Conservation (phyloP, 208 protist genomes). For the Trichomonas gallinae region DNA sequence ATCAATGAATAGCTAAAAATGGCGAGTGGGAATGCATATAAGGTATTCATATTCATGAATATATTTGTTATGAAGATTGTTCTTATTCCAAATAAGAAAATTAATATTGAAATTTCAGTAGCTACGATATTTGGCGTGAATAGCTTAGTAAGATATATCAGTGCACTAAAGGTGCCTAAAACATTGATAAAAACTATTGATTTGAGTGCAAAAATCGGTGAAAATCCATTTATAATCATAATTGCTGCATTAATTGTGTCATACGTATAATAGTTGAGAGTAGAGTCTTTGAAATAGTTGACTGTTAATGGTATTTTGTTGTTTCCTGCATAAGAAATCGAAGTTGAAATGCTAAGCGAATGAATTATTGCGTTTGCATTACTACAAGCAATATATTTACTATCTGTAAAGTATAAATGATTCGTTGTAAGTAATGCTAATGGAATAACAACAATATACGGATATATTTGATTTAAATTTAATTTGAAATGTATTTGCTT, state of each 20-base stretch:
- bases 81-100: neutral
- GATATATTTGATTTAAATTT: neutral
- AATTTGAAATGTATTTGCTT: neutral
- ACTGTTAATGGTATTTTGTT: neutral
- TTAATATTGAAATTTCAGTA: neutral
- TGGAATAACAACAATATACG: neutral
- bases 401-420: neutral
- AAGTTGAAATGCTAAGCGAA: neutral
- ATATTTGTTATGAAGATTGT: neutral
- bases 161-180: neutral
- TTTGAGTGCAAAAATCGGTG: neutral
- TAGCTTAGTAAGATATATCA: neutral
- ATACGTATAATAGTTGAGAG: neutral
- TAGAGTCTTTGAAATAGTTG: neutral
- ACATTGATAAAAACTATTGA: neutral
- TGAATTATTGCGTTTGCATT: neutral
- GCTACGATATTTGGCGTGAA: neutral
- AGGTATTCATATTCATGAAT: neutral
- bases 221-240: neutral
- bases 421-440: neutral
- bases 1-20: neutral
- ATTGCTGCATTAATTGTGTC: neutral
- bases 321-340: neutral
- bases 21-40: neutral
- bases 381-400: neutral